Evolutionary conservation across 129 eudicot genomes (phyloP), one percentile per base, ranked within the genome.

Genomic region (Lonicera japonica): DNA sequence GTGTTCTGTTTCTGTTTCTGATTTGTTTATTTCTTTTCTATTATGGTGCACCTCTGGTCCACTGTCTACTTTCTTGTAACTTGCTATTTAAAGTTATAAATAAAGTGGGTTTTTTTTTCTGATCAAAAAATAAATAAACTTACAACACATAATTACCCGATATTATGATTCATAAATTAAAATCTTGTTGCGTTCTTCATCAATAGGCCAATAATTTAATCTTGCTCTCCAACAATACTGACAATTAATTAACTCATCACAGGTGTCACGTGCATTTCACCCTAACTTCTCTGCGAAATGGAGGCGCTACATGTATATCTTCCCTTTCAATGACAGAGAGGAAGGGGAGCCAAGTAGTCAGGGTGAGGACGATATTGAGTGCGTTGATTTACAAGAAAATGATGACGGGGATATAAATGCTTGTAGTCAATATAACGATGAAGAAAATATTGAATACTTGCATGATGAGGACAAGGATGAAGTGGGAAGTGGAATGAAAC

Each of bases 281-380:
- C 96, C 99, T 19, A 94, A 88, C 66, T 94, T 94, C 64, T 88
- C 89, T 77, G 99, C 99, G 48, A 85, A 85, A 60, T 94, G 99
- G 99, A 80, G 99, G 60, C 89, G 86, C 65, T 92, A 92, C 74
- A 19, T 92, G 72, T 92, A 92, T 68, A 83, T 94, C 54, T 94
- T 88, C 53, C 99, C 96, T 66, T 70, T 94, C 43, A 69, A 67
- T 75, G 61, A 65, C 25, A 83, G 83, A 53, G 83, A 66, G 15
- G 58, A 41, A 25, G 70, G 22, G 34, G 65, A 73, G 25, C 67
- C 69, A 58, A 61, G 34, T 24, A 50, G 41, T 73, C 22, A 43
- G 68, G 8, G 48, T 58, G 69, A 67, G 67, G 69, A 70, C 12
- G 52, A 16, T 38, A 46, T 5, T 39, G 70, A 45, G 64, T 54